Evolutionary conservation across 345 rosid species (phyloP).

Genomic region (Brassica rapa): DNA sequence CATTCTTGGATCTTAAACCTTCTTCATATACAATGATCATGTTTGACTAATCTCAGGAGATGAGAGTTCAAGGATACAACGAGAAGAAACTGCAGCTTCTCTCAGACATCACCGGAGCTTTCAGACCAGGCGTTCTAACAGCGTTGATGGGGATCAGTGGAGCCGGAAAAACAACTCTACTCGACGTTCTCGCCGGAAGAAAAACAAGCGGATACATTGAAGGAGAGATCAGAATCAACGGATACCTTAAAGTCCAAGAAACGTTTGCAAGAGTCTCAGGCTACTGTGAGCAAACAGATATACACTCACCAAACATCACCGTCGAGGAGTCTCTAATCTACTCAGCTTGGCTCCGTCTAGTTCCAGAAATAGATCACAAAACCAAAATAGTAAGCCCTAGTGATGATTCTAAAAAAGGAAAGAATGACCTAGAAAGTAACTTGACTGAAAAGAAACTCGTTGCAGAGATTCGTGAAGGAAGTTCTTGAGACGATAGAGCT

Average conservation of each 20-base stretch:
- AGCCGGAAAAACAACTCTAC: constrained; percentile 85
- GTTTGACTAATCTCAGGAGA: constrained; percentile 48
- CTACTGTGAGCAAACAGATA: constrained; percentile 80
- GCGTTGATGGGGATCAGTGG: constrained; percentile 89
- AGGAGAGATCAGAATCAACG: constrained; percentile 71
- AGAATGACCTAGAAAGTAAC: constrained; percentile 7
- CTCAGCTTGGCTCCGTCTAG: constrained; percentile 82
- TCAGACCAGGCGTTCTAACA: constrained; percentile 76
- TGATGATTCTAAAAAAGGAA: background rate
- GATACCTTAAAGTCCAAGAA: constrained; percentile 67
- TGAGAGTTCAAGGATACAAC: constrained; percentile 51
- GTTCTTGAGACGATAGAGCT: constrained; percentile 77
- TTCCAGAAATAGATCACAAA: constrained; percentile 54
- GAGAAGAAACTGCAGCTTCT: constrained; percentile 63
- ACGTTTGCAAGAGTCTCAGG: constrained; percentile 83
- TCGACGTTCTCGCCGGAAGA: constrained; percentile 86
- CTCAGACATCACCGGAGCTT: constrained; percentile 58
- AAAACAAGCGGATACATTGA: constrained; percentile 73
- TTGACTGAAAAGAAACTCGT: background rate
- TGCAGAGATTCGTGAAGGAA: constrained; percentile 70
- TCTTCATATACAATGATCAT: background rate
- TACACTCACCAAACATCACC: constrained; percentile 74
- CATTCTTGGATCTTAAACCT: background rate
- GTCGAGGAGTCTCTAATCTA: constrained; percentile 67
- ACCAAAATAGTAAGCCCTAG: constrained; percentile 53